Evolutionary conservation across 208 protist species (phyloP), one percentile per base, ranked within the genome.

Genomic region (Crithidia acanthocephali): DNA sequence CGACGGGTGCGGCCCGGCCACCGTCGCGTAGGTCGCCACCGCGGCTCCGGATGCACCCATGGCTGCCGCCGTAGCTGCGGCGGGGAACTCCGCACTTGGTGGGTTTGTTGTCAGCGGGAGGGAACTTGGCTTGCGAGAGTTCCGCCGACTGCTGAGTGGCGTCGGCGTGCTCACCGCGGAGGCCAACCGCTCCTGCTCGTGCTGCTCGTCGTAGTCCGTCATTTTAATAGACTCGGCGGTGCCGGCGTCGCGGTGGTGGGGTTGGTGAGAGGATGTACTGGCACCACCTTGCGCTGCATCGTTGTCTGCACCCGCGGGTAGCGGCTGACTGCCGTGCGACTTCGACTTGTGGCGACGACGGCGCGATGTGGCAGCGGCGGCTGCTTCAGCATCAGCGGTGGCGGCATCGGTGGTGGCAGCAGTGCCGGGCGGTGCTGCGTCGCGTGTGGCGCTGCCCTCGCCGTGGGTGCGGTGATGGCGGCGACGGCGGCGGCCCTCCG

Each of bases 131-230:
- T 63, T 55, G 28, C 42, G 52, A 3, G 69, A 68, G 13, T 9
- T 40, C 16, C 16, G 20, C 8, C 11, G 45, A 51, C 52, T 62
- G 55, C 25, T 47, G 5, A 45, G 44, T 16, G 37, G 47, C 8
- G 51, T 52, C 37, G 47, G 71, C 18, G 53, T 52, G n/a, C 23
- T 55, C 4, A 70, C 63, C n/a, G 71, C 63, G 8, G 44, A 69
- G 56, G 42, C 61, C 5, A 70, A 23, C 33, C 61, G 47, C 35
- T 69, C 30, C 8, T 44, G 40, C 7, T 79, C 68, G n/a, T 33
- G 22, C 27, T 51, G 50, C 37, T 56, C 67, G n/a, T 72, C 52
- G 65, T 72, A 45, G 48, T 79, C 61, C 25, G 57, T 72, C 73
- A 64, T 53, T 28, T 47, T 22, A 4, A 67, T 16, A 4, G 57